Base-by-base conservation (phyloP, 2,329 filamentous ascomycete species). In the Venturiaceae sp. region DNA sequence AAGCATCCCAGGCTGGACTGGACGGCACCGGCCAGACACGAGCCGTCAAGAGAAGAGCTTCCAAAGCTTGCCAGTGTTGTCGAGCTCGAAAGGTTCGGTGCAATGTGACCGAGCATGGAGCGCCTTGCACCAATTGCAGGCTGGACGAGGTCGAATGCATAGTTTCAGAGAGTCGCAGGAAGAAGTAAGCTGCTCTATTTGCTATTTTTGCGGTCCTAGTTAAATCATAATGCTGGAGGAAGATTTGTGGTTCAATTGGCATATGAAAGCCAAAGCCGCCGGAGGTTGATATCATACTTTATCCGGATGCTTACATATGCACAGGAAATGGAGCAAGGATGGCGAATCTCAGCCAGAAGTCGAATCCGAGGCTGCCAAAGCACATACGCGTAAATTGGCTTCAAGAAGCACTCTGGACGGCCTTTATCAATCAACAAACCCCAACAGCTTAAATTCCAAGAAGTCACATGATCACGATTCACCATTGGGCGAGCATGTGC, bases 71-170 rank as follows among this genome's bases (percentile, higher is more conserved):
- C 71, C 89, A 90, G 62, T 90, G 87, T 66, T 96, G 92, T 74
- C 83, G 92, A 66, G 85, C 88, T 59, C 85, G 92, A 68, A 96
- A 96, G 72, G 92, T 96, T 44, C 84, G 92, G 59, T 96, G 92
- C 76, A 92, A 96, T 75, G 91, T 96, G 59, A 90, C 94, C 60
- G 90, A 95, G 72, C 83, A 84, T 71, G 87, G 87, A 53, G 86
- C 86, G 46, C 90, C 90, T 1, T 95, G 90, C 72, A 91, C 88
- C 58, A 95, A 95, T 72, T 95, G 90, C 74, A 80, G 88, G 63
- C 83, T 88, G 75, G 87, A 90, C 71, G 85, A 88, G 69, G 86
- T 90, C 60, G 85, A 89, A 69, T 91, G 87, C 73, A 78, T 80
- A 60, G 77, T 80, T 21, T 79, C 77, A 4, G 77, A 95, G 72